phyloP scores from a whole-genome alignment of 495 filamentous ascomycete species.

The Trypethelium eluteriae region DNA sequence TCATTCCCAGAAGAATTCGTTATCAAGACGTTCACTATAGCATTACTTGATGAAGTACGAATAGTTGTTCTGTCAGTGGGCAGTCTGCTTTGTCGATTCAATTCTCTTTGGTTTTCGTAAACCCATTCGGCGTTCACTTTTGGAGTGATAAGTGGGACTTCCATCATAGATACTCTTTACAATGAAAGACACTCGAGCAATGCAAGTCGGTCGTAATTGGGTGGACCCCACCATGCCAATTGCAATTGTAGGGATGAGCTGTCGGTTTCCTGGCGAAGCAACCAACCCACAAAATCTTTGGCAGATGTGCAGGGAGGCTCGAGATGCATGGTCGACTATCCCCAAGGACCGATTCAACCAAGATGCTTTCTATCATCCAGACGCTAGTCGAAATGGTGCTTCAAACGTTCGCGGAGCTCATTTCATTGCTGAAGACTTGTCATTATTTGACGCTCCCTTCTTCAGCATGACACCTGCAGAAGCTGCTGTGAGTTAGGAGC shows the following conservation, averaged over 20 bases:
- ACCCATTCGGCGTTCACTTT: no score
- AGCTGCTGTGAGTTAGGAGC: neutral
- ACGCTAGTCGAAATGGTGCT: neutral
- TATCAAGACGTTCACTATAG: no score
- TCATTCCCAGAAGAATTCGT: no score
- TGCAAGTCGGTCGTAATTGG: no score
- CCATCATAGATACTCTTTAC: no score
- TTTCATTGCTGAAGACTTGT: neutral
- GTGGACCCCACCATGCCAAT: neutral
- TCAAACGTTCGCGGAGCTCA: neutral
- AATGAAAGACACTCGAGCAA: no score
- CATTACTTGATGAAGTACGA: no score
- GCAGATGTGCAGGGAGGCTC: neutral
- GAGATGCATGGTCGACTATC: neutral
- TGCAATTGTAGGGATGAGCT: slow-evolving; percentile 11
- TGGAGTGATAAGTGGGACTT: no score
- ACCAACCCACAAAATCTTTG: slow-evolving; percentile 10
- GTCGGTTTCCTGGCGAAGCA: slow-evolving; percentile 11
- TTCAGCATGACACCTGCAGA: slow-evolving; percentile 11
- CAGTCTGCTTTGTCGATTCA: no score
- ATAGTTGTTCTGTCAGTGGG: no score
- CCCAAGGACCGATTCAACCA: slow-evolving; percentile 11
- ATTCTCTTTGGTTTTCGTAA: no score
- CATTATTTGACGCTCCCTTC: slow-evolving; percentile 4
- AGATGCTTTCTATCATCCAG: slow-evolving; percentile 13